Evolutionary conservation across 768 basidiomycete genomes (phyloP).

Genomic region (Pholiota conissans): DNA sequence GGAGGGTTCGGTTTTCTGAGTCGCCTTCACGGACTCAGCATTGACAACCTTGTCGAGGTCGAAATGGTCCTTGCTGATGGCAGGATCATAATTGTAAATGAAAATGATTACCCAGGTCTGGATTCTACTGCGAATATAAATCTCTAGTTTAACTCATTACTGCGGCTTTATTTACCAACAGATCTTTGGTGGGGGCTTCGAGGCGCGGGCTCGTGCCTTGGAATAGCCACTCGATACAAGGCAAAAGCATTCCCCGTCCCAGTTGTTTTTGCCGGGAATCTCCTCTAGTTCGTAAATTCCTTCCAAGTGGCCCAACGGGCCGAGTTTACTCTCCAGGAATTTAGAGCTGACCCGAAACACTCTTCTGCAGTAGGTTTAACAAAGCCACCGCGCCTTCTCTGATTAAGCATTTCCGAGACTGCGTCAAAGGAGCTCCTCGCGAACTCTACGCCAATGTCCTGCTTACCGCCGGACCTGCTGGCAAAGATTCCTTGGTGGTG

Average conservation of each 20-base stretch:
- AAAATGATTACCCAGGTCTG: conserved; percentile 69
- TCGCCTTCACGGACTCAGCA: conserved; percentile 79
- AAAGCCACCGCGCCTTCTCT: conserved; percentile 84
- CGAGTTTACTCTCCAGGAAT: not conserved
- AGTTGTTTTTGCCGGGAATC: conserved; percentile 88
- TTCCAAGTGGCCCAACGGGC: not conserved
- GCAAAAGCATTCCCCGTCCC: conserved; percentile 88
- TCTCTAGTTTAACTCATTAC: not conserved
- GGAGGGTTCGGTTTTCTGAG: conserved; percentile 91
- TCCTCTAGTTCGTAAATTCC: conserved; percentile 72
- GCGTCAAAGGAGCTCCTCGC: conserved; percentile 84
- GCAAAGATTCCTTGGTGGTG: conserved; percentile 82
- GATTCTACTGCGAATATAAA: conserved; percentile 1
- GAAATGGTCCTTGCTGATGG: conserved; percentile 94
- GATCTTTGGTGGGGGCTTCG: conserved; percentile 89
- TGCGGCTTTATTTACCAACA: conserved; percentile 23
- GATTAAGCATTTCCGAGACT: conserved; percentile 90
- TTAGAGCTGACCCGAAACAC: conserved; percentile 11
- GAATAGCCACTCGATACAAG: conserved; percentile 87
- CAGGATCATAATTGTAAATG: conserved; percentile 73
- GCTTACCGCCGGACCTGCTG: conserved; percentile 85
- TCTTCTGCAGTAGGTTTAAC: conserved; percentile 71
- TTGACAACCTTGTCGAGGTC: conserved; percentile 89
- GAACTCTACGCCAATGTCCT: conserved; percentile 90
- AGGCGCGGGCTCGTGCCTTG: conserved; percentile 81